Conservation (phyloP, 768 basidiomycete species). For the Suillus spraguei region DNA sequence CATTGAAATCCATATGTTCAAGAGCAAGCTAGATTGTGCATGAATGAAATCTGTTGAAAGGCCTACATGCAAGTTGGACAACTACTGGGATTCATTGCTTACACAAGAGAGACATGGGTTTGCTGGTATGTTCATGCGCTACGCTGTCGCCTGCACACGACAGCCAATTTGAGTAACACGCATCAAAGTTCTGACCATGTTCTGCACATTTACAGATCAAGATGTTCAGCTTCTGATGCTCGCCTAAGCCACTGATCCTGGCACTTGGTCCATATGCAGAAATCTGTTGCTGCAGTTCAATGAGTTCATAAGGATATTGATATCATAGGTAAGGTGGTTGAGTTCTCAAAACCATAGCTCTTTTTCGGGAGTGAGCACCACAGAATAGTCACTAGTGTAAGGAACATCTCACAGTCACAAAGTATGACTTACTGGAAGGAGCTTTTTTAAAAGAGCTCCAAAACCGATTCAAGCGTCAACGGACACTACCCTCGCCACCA, state of each 20-base stretch:
- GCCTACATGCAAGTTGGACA: background rate
- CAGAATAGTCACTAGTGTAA: background rate
- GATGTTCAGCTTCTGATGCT: background rate
- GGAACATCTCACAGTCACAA: background rate
- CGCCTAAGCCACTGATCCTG: background rate
- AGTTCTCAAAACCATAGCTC: background rate
- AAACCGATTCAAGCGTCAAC: background rate
- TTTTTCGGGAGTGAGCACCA: background rate
- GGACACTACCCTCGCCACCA: background rate
- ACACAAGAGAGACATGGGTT: conserved; percentile 45
- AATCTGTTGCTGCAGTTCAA: background rate
- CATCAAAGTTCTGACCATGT: conserved; percentile 44
- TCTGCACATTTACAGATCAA: background rate
- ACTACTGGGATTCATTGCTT: conserved; percentile 55
- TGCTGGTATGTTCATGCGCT: conserved; percentile 33
- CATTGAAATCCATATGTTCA: conserved; percentile 50
- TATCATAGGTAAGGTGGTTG: too few species aligned
- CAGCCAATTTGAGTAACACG: conserved; percentile 26
- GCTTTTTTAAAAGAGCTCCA: background rate
- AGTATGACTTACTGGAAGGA: background rate
- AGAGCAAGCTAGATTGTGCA: conserved; percentile 34
- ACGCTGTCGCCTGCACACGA: conserved; percentile 35
- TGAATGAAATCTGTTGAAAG: conserved; percentile 1
- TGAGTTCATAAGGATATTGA: background rate
- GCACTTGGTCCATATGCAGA: background rate